phyloP scores from a whole-genome alignment of 2,329 filamentous ascomycete species.

The Fusarium xylarioides region DNA sequence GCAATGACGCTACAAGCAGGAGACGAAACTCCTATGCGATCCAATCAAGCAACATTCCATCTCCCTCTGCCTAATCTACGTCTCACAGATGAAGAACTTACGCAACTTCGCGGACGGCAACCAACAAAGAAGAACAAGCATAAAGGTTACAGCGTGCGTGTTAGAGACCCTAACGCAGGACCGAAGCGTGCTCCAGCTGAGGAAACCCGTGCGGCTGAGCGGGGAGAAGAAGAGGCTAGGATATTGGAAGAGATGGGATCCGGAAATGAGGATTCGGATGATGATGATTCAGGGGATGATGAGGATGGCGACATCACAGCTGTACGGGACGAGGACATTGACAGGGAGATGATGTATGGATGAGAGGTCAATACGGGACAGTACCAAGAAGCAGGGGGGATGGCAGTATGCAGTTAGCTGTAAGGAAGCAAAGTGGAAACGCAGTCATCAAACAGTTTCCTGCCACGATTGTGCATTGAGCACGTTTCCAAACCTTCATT shows the following conservation, averaged over 20 bases:
- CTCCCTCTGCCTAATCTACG: conserved; percentile 48
- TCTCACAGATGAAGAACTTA: conserved; percentile 50
- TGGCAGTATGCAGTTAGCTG: neutral
- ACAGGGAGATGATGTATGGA: conserved; percentile 19
- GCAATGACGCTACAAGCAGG: conserved; percentile 47
- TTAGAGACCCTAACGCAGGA: conserved; percentile 39
- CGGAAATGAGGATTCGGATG: conserved; percentile 43
- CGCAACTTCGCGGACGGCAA: conserved; percentile 46
- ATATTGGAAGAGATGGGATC: conserved; percentile 39
- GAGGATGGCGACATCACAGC: conserved; percentile 32
- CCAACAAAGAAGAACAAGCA: conserved; percentile 50
- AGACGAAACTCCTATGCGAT: conserved; percentile 47
- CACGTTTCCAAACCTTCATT: neutral
- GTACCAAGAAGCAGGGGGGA: too few species aligned
- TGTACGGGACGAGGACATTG: conserved; percentile 9
- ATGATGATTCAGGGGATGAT: conserved; percentile 42
- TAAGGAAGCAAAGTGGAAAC: neutral
- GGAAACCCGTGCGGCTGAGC: conserved; percentile 25
- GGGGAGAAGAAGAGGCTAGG: conserved; percentile 38
- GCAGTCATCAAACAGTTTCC: neutral
- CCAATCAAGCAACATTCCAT: conserved; percentile 45
- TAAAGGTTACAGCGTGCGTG: conserved; percentile 48
- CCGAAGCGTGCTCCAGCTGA: conserved; percentile 27
- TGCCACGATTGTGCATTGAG: neutral
- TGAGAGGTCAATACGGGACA: neutral